Base-by-base conservation (phyloP, 257 asterid genomes). In the Vinca minor region DNA sequence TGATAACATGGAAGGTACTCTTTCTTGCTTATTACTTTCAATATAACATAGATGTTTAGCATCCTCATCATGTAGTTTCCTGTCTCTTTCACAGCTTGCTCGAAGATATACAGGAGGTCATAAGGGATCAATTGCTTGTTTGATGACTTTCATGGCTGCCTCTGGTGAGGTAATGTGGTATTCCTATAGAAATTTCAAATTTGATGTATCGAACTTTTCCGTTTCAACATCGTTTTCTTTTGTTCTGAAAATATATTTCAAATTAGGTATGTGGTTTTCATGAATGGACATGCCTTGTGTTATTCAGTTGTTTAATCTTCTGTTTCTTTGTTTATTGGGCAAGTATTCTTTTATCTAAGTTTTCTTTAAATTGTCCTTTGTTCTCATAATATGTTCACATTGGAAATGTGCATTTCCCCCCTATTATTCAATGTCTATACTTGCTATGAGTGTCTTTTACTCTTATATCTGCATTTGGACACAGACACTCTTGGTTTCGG, bases 31-130 rank as follows among this genome's bases (percentile, higher is more conserved):
- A 67, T 61, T 49, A 57, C 67, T 42, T 48, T 59, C 50, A 72
- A 42, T 32, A 55, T 69, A 35, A 58, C 52, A 28, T 20, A 66
- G 71, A 64, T 63, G 59, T 21, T 28, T 65, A 41, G 35, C 34
- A 42, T 17, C 69, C 58, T 38, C 77, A 58, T 67, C 26, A 47
- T 21, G 23, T 8, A 11, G 62, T 61, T 52, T 69, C 18, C 55
- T 69, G 25, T 58, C 34, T 35, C 63, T 53, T 35, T 39, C 74
- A 69, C 82, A 91, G 98, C 96, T 92, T 67, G 94, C 95, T 64
- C 82, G 97, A 74, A 89, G 98, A 70, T 89, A 89, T 62, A 89
- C 95, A 21, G 98, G 98, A 75, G 98, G 97, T 32, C 98, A 92
- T 54, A 92, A 89, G 79, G 98, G 98, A 34, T 71, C 95, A 62